Percentiles rank a stretch among this genome's conserved stretches.
phyloP scores from a whole-genome alignment of 805 yeast species.

The Zygosaccharomyces rouxii region DNA sequence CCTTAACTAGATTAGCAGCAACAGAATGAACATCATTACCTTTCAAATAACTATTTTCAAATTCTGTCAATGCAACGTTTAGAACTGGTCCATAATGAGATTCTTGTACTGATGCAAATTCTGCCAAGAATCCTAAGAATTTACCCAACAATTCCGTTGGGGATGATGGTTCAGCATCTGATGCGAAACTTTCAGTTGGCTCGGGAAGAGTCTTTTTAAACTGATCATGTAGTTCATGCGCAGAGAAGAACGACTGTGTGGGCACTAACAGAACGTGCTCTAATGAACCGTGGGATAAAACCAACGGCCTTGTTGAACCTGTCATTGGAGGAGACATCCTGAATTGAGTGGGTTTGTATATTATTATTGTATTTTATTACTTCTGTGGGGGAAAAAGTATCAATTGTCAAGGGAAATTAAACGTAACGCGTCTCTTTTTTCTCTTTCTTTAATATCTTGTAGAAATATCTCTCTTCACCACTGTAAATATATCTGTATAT shows the following conservation, averaged over 20 bases:
- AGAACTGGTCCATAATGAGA: conserved; percentile 69
- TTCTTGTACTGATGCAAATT: conserved; percentile 32
- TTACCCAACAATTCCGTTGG: conserved; percentile 79
- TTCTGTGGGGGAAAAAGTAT: not conserved
- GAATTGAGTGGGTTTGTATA: no score
- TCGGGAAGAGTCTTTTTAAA: conserved; percentile 73
- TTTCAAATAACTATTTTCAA: conserved; percentile 71
- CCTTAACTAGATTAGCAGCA: conserved; percentile 62
- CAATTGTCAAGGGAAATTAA: not conserved
- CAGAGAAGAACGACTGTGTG: conserved; percentile 68
- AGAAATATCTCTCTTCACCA: not conserved
- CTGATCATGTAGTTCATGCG: conserved; percentile 83
- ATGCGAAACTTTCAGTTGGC: conserved; percentile 78
- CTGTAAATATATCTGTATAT: not conserved
- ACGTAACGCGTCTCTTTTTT: not conserved
- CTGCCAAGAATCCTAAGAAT: conserved; percentile 71
- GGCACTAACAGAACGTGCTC: conserved; percentile 90
- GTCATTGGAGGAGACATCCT: conserved; percentile 4
- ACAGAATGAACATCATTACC: conserved; percentile 82
- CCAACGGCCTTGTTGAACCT: conserved; percentile 67
- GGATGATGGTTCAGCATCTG: conserved; percentile 82
- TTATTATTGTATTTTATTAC: not conserved
- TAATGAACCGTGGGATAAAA: conserved; percentile 75
- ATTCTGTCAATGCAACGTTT: conserved; percentile 68
- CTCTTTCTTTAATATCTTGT: no score